phyloP scores from a whole-genome alignment of 176 grass and related monocot genomes.

The Rhynchospora tenuis region DNA sequence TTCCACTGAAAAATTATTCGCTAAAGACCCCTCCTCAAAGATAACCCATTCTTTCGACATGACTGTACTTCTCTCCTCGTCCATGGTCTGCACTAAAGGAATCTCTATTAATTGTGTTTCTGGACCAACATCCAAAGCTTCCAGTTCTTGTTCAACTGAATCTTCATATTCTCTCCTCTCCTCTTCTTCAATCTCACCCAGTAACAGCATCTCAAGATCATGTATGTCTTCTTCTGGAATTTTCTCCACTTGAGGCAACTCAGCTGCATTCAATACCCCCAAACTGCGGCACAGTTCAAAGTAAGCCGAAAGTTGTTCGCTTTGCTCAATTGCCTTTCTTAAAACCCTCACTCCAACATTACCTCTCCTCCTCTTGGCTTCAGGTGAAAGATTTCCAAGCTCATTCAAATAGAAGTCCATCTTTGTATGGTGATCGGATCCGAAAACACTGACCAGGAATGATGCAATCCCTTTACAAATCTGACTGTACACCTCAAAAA shows the following conservation, averaged over 20 bases:
- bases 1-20: slow-evolving; percentile 1
- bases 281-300: slow-evolving; percentile 65
- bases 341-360: slow-evolving; percentile 53
- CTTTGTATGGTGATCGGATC: slow-evolving; percentile 23
- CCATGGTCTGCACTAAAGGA: background rate
- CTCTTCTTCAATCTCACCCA: slow-evolving; percentile 32
- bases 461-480: slow-evolving; percentile 71
- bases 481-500: slow-evolving; percentile 88
- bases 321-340: slow-evolving; percentile 50
- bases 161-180: background rate
- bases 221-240: slow-evolving; percentile 71
- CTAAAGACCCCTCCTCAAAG: slow-evolving; percentile 37
- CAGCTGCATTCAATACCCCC: slow-evolving; percentile 53
- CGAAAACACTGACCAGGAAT: slow-evolving; percentile 53
- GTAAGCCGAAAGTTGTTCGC: slow-evolving; percentile 51
- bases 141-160: background rate
- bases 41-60: slow-evolving; percentile 67
- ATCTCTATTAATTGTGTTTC: background rate
- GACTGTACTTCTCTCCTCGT: slow-evolving; percentile 26
- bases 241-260: slow-evolving; percentile 58
- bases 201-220: slow-evolving; percentile 67
- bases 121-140: slow-evolving; percentile 8
- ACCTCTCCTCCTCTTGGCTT: slow-evolving; percentile 31
- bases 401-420: background rate
- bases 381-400: slow-evolving; percentile 14